Evolutionary conservation across 2,329 filamentous ascomycete genomes (phyloP).

Genomic region (Nemania abortiva): DNA sequence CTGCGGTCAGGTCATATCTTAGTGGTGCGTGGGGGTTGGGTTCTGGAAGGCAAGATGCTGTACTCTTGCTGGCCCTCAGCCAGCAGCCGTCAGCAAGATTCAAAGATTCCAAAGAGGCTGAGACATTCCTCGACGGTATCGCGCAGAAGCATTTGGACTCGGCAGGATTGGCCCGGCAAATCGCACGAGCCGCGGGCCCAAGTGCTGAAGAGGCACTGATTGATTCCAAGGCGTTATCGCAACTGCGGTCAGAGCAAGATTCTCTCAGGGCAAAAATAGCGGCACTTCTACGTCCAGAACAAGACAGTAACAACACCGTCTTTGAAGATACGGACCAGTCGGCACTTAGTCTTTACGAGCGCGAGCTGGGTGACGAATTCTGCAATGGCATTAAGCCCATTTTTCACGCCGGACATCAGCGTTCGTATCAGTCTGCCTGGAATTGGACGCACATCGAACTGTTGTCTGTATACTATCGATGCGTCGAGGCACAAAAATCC

Average conservation of each 20-base stretch:
- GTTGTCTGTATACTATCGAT: conserved; percentile 10
- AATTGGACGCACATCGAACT: conserved; percentile 10
- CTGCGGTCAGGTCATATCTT: not conserved
- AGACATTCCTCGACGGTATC: not conserved
- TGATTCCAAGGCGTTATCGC: conserved; percentile 9
- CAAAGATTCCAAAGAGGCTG: not conserved
- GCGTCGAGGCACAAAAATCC: not conserved
- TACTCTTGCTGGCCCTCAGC: conserved; percentile 60
- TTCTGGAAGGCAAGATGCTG: conserved; percentile 88
- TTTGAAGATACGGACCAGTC: not conserved
- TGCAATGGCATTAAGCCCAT: conserved; percentile 1
- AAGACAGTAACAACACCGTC: not conserved
- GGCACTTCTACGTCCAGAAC: conserved; percentile 3
- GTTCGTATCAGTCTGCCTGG: conserved; percentile 10
- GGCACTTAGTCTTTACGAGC: conserved; percentile 3
- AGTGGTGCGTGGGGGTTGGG: conserved; percentile 92
- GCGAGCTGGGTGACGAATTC: conserved; percentile 12
- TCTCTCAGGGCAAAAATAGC: conserved; percentile 5
- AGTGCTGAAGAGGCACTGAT: conserved; percentile 3
- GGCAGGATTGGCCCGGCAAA: not conserved
- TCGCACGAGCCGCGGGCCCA: not conserved
- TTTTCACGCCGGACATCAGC: conserved; percentile 4
- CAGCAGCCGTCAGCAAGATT: not conserved
- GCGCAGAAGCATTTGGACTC: conserved; percentile 38
- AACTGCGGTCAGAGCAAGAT: conserved; percentile 9